phyloP scores from a whole-genome alignment of 1,139 yeast genomes.

The Yamadazyma taylorii region DNA sequence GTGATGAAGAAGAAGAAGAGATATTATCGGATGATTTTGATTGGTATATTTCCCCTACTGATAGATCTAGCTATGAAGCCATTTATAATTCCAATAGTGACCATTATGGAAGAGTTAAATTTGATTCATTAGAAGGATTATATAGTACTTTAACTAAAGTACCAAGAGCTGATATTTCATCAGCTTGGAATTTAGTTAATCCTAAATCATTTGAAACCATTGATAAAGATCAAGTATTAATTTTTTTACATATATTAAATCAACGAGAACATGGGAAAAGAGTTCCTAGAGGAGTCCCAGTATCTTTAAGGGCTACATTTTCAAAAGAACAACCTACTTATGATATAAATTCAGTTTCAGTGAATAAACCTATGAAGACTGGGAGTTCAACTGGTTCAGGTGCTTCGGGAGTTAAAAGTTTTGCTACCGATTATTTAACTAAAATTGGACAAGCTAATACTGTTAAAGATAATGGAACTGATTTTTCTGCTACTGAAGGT shows the following conservation, averaged over 20 bases:
- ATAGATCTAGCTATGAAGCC: conserved; percentile 73
- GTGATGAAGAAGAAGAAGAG: conserved; percentile 49
- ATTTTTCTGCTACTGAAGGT: conserved; percentile 69
- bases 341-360: conserved; percentile 42
- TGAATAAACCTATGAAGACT: conserved; percentile 13
- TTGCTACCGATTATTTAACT: conserved; percentile 41
- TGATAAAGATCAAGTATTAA: conserved; percentile 90
- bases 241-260: conserved; percentile 84
- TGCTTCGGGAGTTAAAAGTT: conserved; percentile 23
- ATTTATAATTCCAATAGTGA: conserved; percentile 78
- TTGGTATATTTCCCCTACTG: conserved; percentile 95
- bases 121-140: conserved; percentile 67
- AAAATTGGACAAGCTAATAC: conserved; percentile 52
- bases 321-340: conserved; percentile 83
- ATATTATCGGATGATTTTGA: conserved; percentile 72
- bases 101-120: conserved; percentile 77
- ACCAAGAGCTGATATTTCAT: conserved; percentile 82
- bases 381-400: conserved; percentile 17
- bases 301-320: conserved; percentile 86
- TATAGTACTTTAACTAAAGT: conserved; percentile 69
- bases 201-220: conserved; percentile 85
- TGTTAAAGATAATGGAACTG: conserved; percentile 63
- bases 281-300: conserved; percentile 94
- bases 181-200: conserved; percentile 94
- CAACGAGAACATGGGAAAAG: conserved; percentile 87